A percentile compares a stretch with the other conserved stretches of the same genome.
Conservation (phyloP, 2,329 filamentous ascomycete species). For the Ploettnerulaceae sp. region DNA sequence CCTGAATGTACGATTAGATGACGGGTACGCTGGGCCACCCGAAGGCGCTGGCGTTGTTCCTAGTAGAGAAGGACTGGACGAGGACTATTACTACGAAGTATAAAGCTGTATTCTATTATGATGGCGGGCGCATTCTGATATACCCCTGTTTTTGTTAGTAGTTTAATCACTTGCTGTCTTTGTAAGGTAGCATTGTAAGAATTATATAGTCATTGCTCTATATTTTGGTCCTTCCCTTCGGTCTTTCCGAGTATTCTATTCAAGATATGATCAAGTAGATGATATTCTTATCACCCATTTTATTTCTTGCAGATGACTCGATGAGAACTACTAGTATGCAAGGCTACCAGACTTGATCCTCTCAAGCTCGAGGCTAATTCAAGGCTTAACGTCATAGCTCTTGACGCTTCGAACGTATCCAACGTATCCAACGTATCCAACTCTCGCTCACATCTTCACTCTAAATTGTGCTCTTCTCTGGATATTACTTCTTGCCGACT, state of each 20-base stretch:
- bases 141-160: constrained; percentile 13
- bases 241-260: neutral
- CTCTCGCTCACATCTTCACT: no score
- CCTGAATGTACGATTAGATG: constrained; percentile 85
- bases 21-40: constrained; percentile 58
- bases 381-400: neutral
- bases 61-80: constrained; percentile 77
- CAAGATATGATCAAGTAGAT: neutral
- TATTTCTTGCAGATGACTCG: no score
- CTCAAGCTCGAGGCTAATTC: constrained; percentile 1
- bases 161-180: neutral
- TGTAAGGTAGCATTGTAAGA: neutral
- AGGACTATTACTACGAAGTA: constrained; percentile 80
- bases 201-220: neutral
- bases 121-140: constrained; percentile 10
- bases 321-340: constrained; percentile 1
- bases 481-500: neutral
- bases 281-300: no score
- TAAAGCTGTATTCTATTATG: constrained; percentile 12
- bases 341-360: constrained; percentile 2
- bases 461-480: no score
- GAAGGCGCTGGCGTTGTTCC: constrained; percentile 64
- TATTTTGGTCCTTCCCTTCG: neutral
- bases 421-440: no score
- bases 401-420: no score